phyloP scores from a whole-genome alignment of 345 rosid species.

The Conringia planisiliqua region DNA sequence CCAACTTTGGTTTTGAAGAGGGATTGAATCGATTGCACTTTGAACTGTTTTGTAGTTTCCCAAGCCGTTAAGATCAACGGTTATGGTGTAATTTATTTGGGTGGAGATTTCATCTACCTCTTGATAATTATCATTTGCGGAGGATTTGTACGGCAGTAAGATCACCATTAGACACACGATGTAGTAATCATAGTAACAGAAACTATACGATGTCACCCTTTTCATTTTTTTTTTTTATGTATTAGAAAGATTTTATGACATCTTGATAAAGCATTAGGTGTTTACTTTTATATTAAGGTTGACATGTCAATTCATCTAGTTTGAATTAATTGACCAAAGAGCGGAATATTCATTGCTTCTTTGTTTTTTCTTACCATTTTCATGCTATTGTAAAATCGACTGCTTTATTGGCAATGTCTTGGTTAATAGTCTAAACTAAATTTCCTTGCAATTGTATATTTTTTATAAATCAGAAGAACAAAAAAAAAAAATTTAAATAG shows the following conservation, averaged over 20 bases:
- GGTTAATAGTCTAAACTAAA: not conserved
- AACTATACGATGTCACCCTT: not conserved
- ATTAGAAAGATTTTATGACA: not conserved
- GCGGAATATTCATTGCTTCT: not conserved
- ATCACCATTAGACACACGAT: not conserved
- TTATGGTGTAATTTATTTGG: not conserved
- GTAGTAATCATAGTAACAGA: no score
- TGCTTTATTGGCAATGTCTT: not conserved
- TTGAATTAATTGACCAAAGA: not conserved
- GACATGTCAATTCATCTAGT: not conserved
- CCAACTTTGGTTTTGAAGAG: not conserved
- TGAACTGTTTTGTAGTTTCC: constrained; percentile 15
- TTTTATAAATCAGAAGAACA: no score
- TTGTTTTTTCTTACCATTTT: not conserved
- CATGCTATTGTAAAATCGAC: not conserved
- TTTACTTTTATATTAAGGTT: not conserved
- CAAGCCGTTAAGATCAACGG: not conserved
- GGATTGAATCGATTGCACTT: constrained; percentile 16
- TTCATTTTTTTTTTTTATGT: not conserved
- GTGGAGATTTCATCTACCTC: not conserved
- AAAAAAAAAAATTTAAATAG: no score
- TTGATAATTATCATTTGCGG: not conserved
- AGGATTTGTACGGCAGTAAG: not conserved
- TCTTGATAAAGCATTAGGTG: not conserved
- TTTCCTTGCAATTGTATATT: not conserved